Base-by-base conservation (phyloP, 108 stramenopile genomes). In the Cyclotella kingstonii region DNA sequence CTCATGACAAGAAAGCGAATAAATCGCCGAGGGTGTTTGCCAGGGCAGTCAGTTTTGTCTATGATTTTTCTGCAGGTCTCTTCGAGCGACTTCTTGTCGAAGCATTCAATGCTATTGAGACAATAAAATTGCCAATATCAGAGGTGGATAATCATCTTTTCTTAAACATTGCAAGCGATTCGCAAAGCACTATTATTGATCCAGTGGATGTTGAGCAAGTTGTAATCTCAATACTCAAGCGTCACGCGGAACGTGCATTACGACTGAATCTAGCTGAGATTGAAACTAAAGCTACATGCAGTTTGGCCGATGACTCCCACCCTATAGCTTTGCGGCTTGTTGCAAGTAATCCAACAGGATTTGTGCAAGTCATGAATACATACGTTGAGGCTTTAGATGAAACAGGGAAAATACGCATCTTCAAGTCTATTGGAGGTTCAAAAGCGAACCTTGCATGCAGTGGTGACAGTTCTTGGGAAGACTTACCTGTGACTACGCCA, bases 311-410 rank as follows among this genome's bases (percentile, higher is more conserved):
- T 30, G 95, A 74, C 47, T 88, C 90, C 28, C 84, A 81, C 14
- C 92, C 94, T 1, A 85, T 96, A 49, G 84, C 96, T 22, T 63
- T 99, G 5, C 93, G 98, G 6, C 53, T 99, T 50, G 87, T 98
- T 41, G 93, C 92, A 17, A 93, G 94, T 48, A 99, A 98, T 70
- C 97, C 97, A 6, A 98, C 98, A 5, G 97, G 97, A 5, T 98
- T 82, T 75, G 97, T 97, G 25, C 93, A 95, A 19, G 86, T 95
- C 12, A 81, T 98, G 67, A 96, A 91, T 48, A 92, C 96, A 3
- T 99, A 99, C 66, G 94, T 95, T 22, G 97, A 99, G 79, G 96
- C 86, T 30, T 83, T 78, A 0, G 79, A 84, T 43, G 89, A 90
- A 39, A 60, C 68, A 25, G 78, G 85, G 33, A 60, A 58, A 9